Base-by-base conservation (phyloP, 805 yeast species). In the Zygoascus tannicola region DNA sequence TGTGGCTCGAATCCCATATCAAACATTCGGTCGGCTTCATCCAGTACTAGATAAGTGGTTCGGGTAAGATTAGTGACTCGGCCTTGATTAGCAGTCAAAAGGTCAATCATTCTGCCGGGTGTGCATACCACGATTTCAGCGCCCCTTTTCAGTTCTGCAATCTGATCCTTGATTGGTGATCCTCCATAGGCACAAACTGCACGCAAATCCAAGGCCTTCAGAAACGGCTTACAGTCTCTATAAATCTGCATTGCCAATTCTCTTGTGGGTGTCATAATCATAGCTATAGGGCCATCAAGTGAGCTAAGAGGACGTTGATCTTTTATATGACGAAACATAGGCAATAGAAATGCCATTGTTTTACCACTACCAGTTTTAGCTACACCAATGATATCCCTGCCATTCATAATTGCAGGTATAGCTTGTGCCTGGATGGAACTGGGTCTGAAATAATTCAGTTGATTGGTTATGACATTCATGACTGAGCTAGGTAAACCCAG, bases 1-100 rank as follows among this genome's bases (percentile, higher is more conserved):
- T 92, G 98, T 0, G 98, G 97, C 54, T 86, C 97, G 64, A 92
- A 92, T 1, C 98, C 98, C 74, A 92, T 68, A 60, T 92, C 98
- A 65, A 90, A 90, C 83, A 92, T 80, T 50, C 98, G 66, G 62
- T 92, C 98, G 1, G 97, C 97, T 58, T 92, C 98, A 59, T 92
- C 98, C 47, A 92, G 66, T 0, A 88, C 94, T n/a, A 86, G 70
- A 60, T 80, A 86, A 0, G 95, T 80, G 4, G 83, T 78, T 35
- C 88, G 66, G 22, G 68, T 65, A 4, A 92, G 67, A 48, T 78
- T 80, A 2, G 83, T 70, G 1, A 87, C 75, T 41, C 85, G 70
- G 0, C 97, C 97, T 32, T 75, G 65, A 58, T 90, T 90, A 3
- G 94, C 81, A 2, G 94, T 78, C 23, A 92, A 64, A 35, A 92